phyloP scores from a whole-genome alignment of 2,329 filamentous ascomycete genomes.

The Zasmidium angulare region DNA sequence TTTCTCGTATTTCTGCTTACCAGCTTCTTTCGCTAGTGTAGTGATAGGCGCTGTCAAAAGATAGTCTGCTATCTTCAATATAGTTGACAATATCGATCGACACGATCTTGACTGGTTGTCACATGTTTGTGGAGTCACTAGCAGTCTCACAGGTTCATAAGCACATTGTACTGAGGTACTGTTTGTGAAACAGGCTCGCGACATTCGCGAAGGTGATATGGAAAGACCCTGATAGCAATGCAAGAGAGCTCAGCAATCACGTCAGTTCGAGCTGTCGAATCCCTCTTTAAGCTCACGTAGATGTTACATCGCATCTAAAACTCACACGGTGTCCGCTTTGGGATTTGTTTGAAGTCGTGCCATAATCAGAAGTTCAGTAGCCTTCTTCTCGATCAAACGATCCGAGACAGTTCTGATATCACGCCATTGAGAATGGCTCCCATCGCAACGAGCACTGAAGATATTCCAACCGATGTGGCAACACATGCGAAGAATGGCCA shows the following conservation, averaged over 20 bases:
- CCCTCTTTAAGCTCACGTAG: not conserved
- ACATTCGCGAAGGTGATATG: not conserved
- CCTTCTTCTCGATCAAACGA: not conserved
- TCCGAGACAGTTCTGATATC: not conserved
- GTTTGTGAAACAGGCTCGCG: not conserved
- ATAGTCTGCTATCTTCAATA: no score
- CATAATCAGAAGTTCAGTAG: not conserved
- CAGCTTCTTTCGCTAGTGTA: no score
- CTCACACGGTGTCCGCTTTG: not conserved
- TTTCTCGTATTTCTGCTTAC: no score
- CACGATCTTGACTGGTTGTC: no score
- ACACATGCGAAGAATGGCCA: not conserved
- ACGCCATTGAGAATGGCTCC: not conserved
- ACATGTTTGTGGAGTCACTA: no score
- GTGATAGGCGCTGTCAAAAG: no score
- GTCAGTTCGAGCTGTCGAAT: not conserved
- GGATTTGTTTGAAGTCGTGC: not conserved
- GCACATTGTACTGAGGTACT: no score
- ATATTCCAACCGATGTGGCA: conserved; percentile 1
- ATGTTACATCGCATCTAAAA: not conserved
- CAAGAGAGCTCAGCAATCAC: not conserved
- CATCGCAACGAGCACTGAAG: conserved; percentile 4
- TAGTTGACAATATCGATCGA: no score
- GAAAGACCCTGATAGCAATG: not conserved
- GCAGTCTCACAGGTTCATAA: no score